phyloP scores from a whole-genome alignment of 225 moss, liverwort and hornwort species.

The Asterella californica region DNA sequence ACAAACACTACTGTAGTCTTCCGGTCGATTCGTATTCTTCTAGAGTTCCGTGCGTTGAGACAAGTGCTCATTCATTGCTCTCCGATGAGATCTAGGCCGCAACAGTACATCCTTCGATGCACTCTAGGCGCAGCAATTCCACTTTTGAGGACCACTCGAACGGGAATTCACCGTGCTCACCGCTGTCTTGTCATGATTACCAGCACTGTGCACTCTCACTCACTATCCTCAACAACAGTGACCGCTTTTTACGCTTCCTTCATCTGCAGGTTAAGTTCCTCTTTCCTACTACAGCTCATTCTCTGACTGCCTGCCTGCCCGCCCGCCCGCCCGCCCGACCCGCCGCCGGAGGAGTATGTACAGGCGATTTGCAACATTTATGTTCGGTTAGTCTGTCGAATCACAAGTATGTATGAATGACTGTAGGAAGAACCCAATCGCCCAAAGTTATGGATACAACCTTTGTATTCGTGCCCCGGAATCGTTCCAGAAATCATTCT shows the following conservation, averaged over 20 bases:
- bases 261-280: too few species aligned
- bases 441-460: background rate
- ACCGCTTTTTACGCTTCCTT: too few species aligned
- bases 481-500: background rate
- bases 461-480: background rate
- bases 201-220: background rate
- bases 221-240: too few species aligned
- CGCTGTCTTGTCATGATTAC: background rate
- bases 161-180: background rate
- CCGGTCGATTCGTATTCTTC: slow-evolving; percentile 13
- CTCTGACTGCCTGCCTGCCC: too few species aligned
- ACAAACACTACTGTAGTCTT: background rate
- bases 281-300: too few species aligned
- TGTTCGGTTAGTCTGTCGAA: too few species aligned
- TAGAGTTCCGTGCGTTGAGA: background rate
- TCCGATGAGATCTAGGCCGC: background rate
- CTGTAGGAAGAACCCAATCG: background rate
- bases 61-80: background rate
- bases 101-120: slow-evolving; percentile 5
- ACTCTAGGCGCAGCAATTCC: background rate
- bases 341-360: too few species aligned
- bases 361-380: too few species aligned
- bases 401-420: too few species aligned
- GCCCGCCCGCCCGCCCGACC: too few species aligned
- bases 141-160: slow-evolving; percentile 2